These are phyloP conservation scores for Clavispora santaluciae DNA, from an alignment of 805 yeast species.

Conservation along the genomic window DNA sequence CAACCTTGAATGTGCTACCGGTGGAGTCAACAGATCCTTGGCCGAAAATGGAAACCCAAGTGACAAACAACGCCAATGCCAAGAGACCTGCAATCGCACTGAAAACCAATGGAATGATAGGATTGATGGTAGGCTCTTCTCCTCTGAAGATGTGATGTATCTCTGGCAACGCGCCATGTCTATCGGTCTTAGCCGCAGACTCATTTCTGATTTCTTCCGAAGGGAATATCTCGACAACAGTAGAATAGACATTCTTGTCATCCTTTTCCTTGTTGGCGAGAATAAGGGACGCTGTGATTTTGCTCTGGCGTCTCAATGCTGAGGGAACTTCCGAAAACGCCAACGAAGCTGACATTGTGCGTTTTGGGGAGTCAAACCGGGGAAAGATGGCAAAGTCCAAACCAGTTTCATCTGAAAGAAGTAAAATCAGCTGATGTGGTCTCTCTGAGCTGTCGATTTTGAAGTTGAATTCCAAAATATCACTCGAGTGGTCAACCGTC, in stretches of 20 bases:
- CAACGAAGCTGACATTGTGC: slow-evolving; percentile 21
- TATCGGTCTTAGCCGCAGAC: slow-evolving; percentile 23
- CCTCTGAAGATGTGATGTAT: slow-evolving; percentile 57
- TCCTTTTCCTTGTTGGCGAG: slow-evolving; percentile 22
- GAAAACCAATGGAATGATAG: slow-evolving; percentile 49
- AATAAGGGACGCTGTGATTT: slow-evolving; percentile 26
- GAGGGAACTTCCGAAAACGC: slow-evolving; percentile 28
- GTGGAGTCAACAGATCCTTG: background rate
- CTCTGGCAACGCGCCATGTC: slow-evolving; percentile 52
- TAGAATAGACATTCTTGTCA: slow-evolving; percentile 18
- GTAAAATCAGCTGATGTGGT: slow-evolving; percentile 34
- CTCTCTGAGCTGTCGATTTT: slow-evolving; percentile 18
- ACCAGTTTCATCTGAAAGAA: slow-evolving; percentile 26
- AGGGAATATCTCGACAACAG: slow-evolving; percentile 30
- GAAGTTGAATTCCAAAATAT: slow-evolving; percentile 26
- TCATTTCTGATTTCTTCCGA: slow-evolving; percentile 21
- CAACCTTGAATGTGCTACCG: slow-evolving; percentile 28
- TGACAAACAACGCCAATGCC: slow-evolving; percentile 37
- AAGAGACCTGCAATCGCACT: slow-evolving; percentile 39
- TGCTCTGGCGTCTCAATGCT: slow-evolving; percentile 31
- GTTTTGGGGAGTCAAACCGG: slow-evolving; percentile 15
- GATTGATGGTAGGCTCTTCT: slow-evolving; percentile 49
- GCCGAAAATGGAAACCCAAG: slow-evolving; percentile 38
- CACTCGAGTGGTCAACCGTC: slow-evolving; percentile 27
- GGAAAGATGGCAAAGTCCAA: slow-evolving; percentile 33